Evolutionary conservation across 2,329 filamentous ascomycete genomes (phyloP), one percentile per base, ranked within the genome.

Genomic region (Pseudomassariella vexata): DNA sequence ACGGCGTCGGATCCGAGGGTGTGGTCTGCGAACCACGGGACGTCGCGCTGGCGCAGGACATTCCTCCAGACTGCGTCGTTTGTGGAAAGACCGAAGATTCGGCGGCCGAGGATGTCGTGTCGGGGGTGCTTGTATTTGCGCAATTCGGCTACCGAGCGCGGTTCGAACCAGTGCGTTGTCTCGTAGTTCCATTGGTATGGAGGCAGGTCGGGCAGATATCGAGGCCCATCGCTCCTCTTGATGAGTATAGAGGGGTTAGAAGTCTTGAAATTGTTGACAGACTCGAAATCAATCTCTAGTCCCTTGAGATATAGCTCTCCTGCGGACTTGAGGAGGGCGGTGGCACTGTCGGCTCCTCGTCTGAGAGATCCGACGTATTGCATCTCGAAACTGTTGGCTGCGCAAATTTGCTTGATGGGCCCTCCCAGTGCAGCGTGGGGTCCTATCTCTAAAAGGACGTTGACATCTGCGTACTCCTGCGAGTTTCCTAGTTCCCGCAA

Each of bases 11-110:
- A 36, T 2, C 42, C 40, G 7, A 58, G 36, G 36, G 38, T 41
- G 21, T 66, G 60, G 24, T 65, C 52, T 4, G 39, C 34, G 5
- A 65, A 35, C 62, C 61, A 65, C 5, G 53, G 44, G 7, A 57
- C 19, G 32, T 62, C 55, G 2, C 47, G 45, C 8, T 53, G 31
- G 4, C 48, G 42, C 1, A 65, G 42, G 4, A 60, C 31, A 18
- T 52, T 52, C 3, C 41, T 35, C 48, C 48, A 53, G 11, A 34
- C 38, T 5, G 38, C 9, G 11, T 18, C 23, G 1, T 5, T 15
- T 3, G 2, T 10, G 1, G 28, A 28, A 8, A 18, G 11, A 2
- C 29, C 34, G 6, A 31, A 17, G 9, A 40, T 26, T 2, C 28
- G 21, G 4, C 35, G 28, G 2, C 49, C 48, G 11, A 49, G 39